Conservation (phyloP, 495 filamentous ascomycete genomes). For the Copromyces sp. region DNA sequence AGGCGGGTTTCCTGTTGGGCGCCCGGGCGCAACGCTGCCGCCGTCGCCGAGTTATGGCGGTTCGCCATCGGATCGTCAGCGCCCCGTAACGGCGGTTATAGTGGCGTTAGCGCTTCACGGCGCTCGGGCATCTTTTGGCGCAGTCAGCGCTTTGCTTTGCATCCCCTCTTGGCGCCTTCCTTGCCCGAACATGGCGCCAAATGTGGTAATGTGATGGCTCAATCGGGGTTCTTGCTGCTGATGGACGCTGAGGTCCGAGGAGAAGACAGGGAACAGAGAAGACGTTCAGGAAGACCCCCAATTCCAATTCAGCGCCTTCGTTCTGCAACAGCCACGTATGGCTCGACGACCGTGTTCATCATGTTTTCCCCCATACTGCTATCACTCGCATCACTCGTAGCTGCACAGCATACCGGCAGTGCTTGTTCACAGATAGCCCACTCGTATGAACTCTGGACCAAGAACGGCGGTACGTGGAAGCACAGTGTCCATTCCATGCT, state of each 20-base stretch:
- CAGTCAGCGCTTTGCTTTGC: not conserved
- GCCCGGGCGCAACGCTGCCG: not conserved
- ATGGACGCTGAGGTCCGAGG: not conserved
- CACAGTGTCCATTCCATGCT: too few relatives aligned
- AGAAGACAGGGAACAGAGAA: too few relatives aligned
- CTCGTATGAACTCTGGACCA: not conserved
- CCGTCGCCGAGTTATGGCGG: not conserved
- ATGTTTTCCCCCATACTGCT: not conserved
- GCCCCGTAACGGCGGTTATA: not conserved
- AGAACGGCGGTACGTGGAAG: not conserved
- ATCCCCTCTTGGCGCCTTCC: not conserved
- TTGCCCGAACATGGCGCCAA: too few relatives aligned
- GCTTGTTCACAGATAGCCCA: not conserved
- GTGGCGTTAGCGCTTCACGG: not conserved
- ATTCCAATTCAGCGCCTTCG: not conserved
- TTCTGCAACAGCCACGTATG: not conserved
- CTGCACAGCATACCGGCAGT: not conserved
- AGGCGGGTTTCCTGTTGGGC: not conserved
- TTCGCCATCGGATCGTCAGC: not conserved
- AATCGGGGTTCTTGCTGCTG: not conserved
- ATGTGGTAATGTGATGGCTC: not conserved
- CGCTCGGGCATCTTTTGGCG: not conserved
- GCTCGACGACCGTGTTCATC: not conserved
- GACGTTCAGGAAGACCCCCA: too few relatives aligned
- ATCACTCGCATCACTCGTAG: not conserved